A percentile compares a stretch with the other conserved stretches of the same genome.
These are phyloP conservation scores for Acacia acuminata DNA, from an alignment of 306 rosid species.

Conservation along the genomic window DNA sequence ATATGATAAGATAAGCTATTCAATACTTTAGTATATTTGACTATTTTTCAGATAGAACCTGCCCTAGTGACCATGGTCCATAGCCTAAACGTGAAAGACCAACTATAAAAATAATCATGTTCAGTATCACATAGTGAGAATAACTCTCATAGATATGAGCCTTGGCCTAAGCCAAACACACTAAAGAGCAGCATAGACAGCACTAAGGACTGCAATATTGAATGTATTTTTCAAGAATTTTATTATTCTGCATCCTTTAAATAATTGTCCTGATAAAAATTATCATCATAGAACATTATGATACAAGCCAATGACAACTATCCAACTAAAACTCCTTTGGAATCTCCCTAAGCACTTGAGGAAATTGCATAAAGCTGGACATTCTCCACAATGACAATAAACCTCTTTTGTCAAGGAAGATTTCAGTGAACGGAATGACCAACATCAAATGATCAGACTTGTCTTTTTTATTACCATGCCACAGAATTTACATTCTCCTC, in stretches of 20 bases:
- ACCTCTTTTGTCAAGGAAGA: background rate
- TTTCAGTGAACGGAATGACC: background rate
- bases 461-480: background rate
- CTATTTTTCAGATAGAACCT: background rate
- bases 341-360: background rate
- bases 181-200: background rate
- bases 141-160: background rate
- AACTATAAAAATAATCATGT: background rate
- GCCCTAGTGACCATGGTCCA: background rate
- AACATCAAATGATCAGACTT: background rate
- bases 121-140: background rate
- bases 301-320: background rate
- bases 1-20: background rate
- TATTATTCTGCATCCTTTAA: background rate
- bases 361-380: conserved; percentile 6
- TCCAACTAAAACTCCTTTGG: background rate
- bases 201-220: conserved; percentile 2
- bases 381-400: background rate
- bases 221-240: background rate
- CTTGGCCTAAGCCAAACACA: background rate
- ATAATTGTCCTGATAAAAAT: background rate
- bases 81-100: background rate
- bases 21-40: background rate
- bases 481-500: background rate
- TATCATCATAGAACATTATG: background rate